A percentile compares a stretch with the other conserved stretches of the same genome.
These are phyloP conservation scores for Phaeosphaeria sp. DNA, from an alignment of 2,329 filamentous ascomycete genomes.

Conservation along the genomic window DNA sequence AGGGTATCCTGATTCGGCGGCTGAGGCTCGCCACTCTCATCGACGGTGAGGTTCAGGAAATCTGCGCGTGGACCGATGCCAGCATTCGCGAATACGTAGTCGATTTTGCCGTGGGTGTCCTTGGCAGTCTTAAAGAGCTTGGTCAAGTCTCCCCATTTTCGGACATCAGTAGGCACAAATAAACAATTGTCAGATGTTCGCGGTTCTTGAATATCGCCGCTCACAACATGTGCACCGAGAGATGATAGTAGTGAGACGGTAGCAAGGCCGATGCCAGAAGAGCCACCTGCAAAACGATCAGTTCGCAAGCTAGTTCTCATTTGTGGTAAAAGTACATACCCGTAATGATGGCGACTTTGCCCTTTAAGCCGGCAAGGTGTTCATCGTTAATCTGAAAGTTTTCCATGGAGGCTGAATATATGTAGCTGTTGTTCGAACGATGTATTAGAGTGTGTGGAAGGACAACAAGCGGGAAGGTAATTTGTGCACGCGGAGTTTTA, in stretches of 20 bases:
- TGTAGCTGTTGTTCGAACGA: not conserved
- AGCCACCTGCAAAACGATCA: slow-evolving; percentile 52
- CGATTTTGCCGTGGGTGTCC: slow-evolving; percentile 51
- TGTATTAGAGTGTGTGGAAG: not conserved
- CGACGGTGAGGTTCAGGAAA: slow-evolving; percentile 56
- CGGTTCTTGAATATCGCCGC: slow-evolving; percentile 58
- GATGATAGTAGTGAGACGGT: slow-evolving; percentile 60
- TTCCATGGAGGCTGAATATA: slow-evolving; percentile 5
- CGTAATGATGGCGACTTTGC: slow-evolving; percentile 29
- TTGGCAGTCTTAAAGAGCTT: slow-evolving; percentile 60
- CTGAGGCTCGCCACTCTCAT: slow-evolving; percentile 57
- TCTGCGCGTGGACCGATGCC: slow-evolving; percentile 58
- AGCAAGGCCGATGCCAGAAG: slow-evolving; percentile 65
- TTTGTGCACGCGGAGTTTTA: not conserved
- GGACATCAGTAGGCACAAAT: slow-evolving; percentile 50
- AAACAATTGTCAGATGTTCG: slow-evolving; percentile 29
- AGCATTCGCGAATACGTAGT: slow-evolving; percentile 62
- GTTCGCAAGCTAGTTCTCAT: not conserved
- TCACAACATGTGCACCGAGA: slow-evolving; percentile 62
- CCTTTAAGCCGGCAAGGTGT: slow-evolving; percentile 24
- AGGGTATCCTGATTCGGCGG: slow-evolving; percentile 53
- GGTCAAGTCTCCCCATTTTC: slow-evolving; percentile 58
- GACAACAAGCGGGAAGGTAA: not conserved
- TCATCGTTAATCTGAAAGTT: slow-evolving; percentile 28
- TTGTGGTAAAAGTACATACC: slow-evolving; percentile 9